These are phyloP conservation scores for Kwoniella europaea DNA, from an alignment of 768 basidiomycete genomes.

Conservation along the genomic window DNA sequence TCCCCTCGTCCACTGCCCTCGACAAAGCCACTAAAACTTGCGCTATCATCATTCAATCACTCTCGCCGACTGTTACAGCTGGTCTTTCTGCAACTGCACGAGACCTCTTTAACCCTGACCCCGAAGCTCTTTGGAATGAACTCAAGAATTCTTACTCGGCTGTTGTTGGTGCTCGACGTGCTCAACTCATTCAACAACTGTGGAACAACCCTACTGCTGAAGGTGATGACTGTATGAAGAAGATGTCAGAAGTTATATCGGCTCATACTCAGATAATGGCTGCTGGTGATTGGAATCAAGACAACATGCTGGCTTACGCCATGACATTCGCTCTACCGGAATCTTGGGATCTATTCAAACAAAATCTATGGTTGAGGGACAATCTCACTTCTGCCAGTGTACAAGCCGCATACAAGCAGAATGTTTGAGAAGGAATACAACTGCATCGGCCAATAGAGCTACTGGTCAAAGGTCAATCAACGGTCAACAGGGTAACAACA, in stretches of 20 bases:
- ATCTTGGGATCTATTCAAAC: slow-evolving; percentile 20
- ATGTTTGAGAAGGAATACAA: too few relatives aligned
- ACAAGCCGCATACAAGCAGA: slow-evolving; percentile 10
- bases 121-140: too few relatives aligned
- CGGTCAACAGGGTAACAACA: background rate
- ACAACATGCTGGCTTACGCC: slow-evolving; percentile 31
- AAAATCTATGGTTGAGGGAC: slow-evolving; percentile 22
- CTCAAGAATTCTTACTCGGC: too few relatives aligned
- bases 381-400: slow-evolving; percentile 9
- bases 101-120: too few relatives aligned
- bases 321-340: slow-evolving; percentile 29
- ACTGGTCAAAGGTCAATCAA: background rate
- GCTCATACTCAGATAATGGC: slow-evolving; percentile 28
- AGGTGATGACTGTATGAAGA: slow-evolving; percentile 19
- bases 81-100: too few relatives aligned
- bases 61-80: too few relatives aligned
- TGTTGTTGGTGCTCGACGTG: too few relatives aligned
- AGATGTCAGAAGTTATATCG: slow-evolving; percentile 21
- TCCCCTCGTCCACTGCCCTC: too few relatives aligned
- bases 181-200: too few relatives aligned
- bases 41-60: too few relatives aligned
- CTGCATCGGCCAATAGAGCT: too few relatives aligned
- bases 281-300: slow-evolving; percentile 13
- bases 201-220: slow-evolving; percentile 15
- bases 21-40: too few relatives aligned